Evolutionary conservation across 495 filamentous ascomycete genomes (phyloP), one percentile per base, ranked within the genome.

Genomic region (Eremomyces bilateralis): DNA sequence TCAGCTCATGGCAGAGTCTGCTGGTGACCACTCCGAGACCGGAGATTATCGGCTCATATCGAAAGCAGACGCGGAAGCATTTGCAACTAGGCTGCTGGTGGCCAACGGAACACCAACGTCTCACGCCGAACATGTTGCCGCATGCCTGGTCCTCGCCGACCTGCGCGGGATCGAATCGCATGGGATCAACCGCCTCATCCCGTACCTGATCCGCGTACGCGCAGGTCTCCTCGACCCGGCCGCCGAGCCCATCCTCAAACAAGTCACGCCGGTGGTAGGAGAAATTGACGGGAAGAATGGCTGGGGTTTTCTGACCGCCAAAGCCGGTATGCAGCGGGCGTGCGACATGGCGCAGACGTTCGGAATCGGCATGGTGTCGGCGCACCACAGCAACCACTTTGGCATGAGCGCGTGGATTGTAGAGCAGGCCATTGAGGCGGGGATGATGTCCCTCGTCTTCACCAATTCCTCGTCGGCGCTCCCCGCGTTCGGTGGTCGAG

Each of bases 321-420:
- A 69, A 39, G 42, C 54, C 20, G 76, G 62, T 15, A 81, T 84
- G 69, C 41, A 39, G 10, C 51, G 53, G 0, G 77, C 76, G 10
- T 69, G 76, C 42, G 51, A 57, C 10, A 73, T 76, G 64, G 75
- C 78, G 0, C 47, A 55, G 22, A 59, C 56, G 12, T 72, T 63
- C 41, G 78, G 78, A 15, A 72, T 84, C 38, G 78, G 76, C 8
- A 64, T 84, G 61, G 75, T 70, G 4, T 64, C 61, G 31, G 61
- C 81, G 44, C 76, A 72, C 50, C 71, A 72, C 52, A 72, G 65
- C 37, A 84, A 84, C 49, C 78, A 84, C 51, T 80, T 79, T 43
- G 78, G 78, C 36, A 82, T 81, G 76, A 65, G 64, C 0, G 76
- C 76, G 0, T 81, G 76, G 75, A 37, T 82, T 4, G 76, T 80